These are phyloP conservation scores for Debaryomyces subglobosus DNA, from an alignment of 1,139 yeast species.

Conservation along the genomic window DNA sequence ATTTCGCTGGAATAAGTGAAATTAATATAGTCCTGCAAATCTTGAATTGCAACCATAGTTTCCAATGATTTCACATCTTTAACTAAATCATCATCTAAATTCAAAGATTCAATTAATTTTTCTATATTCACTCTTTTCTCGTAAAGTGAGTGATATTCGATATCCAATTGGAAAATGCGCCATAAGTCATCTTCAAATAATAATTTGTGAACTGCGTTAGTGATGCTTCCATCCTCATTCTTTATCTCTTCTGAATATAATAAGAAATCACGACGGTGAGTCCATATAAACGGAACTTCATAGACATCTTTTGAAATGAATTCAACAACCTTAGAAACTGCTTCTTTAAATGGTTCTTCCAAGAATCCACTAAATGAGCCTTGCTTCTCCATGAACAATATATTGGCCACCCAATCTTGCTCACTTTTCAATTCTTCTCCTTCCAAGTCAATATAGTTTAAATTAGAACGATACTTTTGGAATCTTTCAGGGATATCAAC, in stretches of 20 bases:
- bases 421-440: conserved; percentile 72
- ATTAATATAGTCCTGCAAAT: conserved; percentile 79
- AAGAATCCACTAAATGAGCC: conserved; percentile 39
- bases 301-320: conserved; percentile 76
- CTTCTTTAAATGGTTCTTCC: conserved; percentile 62
- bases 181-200: conserved; percentile 86
- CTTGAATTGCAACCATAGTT: conserved; percentile 82
- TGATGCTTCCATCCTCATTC: conserved; percentile 46
- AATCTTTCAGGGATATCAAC: conserved; percentile 92
- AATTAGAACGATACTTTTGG: conserved; percentile 70
- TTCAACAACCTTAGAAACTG: conserved; percentile 77
- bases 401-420: conserved; percentile 75
- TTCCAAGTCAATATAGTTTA: conserved; percentile 66
- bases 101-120: conserved; percentile 58
- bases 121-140: conserved; percentile 72
- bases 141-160: conserved; percentile 84
- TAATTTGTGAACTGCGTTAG: conserved; percentile 53
- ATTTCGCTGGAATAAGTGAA: conserved; percentile 80
- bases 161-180: conserved; percentile 84
- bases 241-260: conserved; percentile 58
- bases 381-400: conserved; percentile 55
- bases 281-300: conserved; percentile 97
- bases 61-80: conserved; percentile 62
- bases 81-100: conserved; percentile 58
- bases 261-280: conserved; percentile 89